Evolutionary conservation across 2,329 filamentous ascomycete genomes (phyloP), one percentile per base, ranked within the genome.

Genomic region (Fusarium mundagurra): DNA sequence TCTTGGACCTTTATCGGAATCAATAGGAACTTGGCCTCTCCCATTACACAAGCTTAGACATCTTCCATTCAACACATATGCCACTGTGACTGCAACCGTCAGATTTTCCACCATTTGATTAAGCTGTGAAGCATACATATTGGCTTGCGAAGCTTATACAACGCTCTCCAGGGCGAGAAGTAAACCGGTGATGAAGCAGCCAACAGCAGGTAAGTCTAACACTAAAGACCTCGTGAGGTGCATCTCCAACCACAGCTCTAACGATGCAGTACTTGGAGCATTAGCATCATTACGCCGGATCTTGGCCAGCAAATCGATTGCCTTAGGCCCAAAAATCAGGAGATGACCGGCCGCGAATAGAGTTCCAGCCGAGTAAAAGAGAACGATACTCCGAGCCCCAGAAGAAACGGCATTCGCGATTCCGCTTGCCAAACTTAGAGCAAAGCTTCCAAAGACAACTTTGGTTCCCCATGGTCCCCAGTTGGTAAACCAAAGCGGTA

Each of bases 71-170:
- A 31, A 17, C 4, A 31, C 3, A 16, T 12, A 3, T 48, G 4
- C 9, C 13, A 8, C 13, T 48, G 8, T 22, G 14, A 4, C 20
- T 4, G 3, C 8, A 48, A 29, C 9, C 1, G 13, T 2, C 4
- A 16, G 10, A 16, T 11, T 11, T 1, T 29, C 1, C 1, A 47
- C 6, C 18, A 0, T 47, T 3, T 16, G 6, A 29, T n/a, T 17
- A 3, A 12, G 4, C 0, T 31, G 3, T 13, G 9, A n/a, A 9
- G 17, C 0, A 12, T 8, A 7, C 4, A 17, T 12, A 3, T 16
- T 16, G 20, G 17, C 11, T 10, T 20, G 8, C 9, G 2, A 7
- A 14, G 10, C 3, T 24, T 14, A 33, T 10, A 18, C 0, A 24
- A 34, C 17, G 6, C 12, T 20, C 48, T 51, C 48, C 4, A 1